These are phyloP conservation scores for Colletotrichum gloeosporioides DNA, from an alignment of 2,329 filamentous ascomycete genomes.

Conservation along the genomic window DNA sequence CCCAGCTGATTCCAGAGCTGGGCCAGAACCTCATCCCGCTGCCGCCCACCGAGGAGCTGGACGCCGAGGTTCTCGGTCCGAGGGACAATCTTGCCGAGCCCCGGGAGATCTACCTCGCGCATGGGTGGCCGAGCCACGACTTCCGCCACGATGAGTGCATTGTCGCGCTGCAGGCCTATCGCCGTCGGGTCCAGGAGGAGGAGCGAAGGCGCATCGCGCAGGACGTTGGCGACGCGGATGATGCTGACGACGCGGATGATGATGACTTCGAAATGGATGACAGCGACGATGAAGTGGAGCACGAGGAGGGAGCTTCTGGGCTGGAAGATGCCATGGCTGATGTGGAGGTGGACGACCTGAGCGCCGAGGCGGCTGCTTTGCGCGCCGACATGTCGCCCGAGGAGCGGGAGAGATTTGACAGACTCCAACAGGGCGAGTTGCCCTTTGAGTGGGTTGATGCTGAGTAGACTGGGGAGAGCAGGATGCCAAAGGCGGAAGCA, in stretches of 20 bases:
- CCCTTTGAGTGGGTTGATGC: slow-evolving; percentile 10
- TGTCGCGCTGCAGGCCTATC: slow-evolving; percentile 1
- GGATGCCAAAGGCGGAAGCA: not conserved
- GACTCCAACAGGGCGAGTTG: not conserved
- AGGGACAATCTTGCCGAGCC: not conserved
- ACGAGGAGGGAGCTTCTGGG: not conserved
- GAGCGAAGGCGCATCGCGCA: not conserved
- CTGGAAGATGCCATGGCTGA: slow-evolving; percentile 13
- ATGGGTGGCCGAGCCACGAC: not conserved
- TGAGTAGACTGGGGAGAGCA: not conserved
- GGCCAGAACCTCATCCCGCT: not conserved
- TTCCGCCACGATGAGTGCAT: slow-evolving; percentile 17
- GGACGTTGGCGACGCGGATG: not conserved
- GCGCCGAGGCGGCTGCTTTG: slow-evolving; percentile 3
- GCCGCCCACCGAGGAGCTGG: slow-evolving; percentile 14
- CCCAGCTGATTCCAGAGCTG: not conserved
- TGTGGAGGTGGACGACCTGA: slow-evolving; percentile 16
- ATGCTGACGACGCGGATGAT: slow-evolving; percentile 13
- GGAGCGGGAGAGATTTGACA: slow-evolving; percentile 7
- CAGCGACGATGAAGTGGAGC: not conserved
- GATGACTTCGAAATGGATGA: slow-evolving; percentile 8
- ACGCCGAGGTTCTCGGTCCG: slow-evolving; percentile 12
- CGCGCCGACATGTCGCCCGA: slow-evolving; percentile 10
- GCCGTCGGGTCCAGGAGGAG: not conserved
- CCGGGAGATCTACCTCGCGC: not conserved